These are phyloP conservation scores for Rosa chinensis DNA, from an alignment of 306 rosid genomes.

Conservation along the genomic window DNA sequence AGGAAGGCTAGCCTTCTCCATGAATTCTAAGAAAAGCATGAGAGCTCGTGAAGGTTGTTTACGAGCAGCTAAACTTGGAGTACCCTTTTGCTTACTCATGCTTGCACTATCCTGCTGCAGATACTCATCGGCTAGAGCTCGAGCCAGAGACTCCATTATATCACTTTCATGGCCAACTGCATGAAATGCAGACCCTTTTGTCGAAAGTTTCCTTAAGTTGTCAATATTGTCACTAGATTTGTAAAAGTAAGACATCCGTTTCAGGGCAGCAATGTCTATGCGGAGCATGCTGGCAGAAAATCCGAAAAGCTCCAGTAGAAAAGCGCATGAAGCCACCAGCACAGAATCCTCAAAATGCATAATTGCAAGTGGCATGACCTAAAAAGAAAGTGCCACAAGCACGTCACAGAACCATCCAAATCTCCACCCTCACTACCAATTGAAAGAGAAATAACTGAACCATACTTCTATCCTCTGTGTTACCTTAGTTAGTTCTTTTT, in stretches of 20 bases:
- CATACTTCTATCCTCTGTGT: neutral
- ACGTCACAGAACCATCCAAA: slow-evolving; percentile 18
- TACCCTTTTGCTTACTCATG: slow-evolving; percentile 38
- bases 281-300: slow-evolving; percentile 81
- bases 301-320: slow-evolving; percentile 89
- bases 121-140: slow-evolving; percentile 85
- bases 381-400: slow-evolving; percentile 25
- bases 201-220: slow-evolving; percentile 58
- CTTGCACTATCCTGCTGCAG: slow-evolving; percentile 56
- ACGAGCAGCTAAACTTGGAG: slow-evolving; percentile 31
- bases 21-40: slow-evolving; percentile 68
- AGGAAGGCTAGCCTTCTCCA: slow-evolving; percentile 85
- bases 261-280: slow-evolving; percentile 73
- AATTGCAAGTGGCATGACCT: slow-evolving; percentile 85
- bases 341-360: slow-evolving; percentile 82
- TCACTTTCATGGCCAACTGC: slow-evolving; percentile 67
- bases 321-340: slow-evolving; percentile 87
- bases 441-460: neutral
- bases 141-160: slow-evolving; percentile 71
- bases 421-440: neutral
- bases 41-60: slow-evolving; percentile 68
- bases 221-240: slow-evolving; percentile 57
- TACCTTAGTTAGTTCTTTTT: neutral
- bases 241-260: slow-evolving; percentile 74
- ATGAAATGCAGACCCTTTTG: slow-evolving; percentile 70